phyloP scores from a whole-genome alignment of 2,329 filamentous ascomycete genomes.

The Neonectria magnoliae region DNA sequence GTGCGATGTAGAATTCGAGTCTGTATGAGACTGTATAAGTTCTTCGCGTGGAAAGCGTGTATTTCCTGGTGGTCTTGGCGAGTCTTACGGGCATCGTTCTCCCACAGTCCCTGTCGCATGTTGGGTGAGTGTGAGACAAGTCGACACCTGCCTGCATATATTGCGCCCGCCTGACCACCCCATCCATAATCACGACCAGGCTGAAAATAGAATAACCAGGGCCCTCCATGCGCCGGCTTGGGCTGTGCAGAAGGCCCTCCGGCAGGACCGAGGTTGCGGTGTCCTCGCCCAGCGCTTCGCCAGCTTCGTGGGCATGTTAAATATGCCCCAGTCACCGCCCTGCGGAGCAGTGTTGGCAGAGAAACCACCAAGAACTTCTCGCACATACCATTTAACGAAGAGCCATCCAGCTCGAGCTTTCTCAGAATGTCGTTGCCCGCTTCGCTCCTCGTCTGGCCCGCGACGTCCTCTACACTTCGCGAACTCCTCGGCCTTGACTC shows the following conservation, averaged over 20 bases:
- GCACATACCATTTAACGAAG: not conserved
- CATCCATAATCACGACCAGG: constrained; percentile 20
- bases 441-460: constrained; percentile 12
- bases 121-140: not conserved
- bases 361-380: constrained; percentile 20
- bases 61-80: not conserved
- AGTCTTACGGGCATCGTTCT: not conserved
- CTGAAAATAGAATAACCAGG: not conserved
- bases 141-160: constrained; percentile 3
- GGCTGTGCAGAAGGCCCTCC: constrained; percentile 25
- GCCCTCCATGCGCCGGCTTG: not conserved
- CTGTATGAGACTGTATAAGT: too few relatives aligned
- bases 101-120: not conserved
- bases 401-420: not conserved
- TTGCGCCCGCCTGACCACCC: constrained; percentile 25
- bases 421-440: constrained; percentile 10
- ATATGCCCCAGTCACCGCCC: constrained; percentile 19
- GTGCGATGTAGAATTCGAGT: too few relatives aligned
- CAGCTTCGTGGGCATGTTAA: constrained; percentile 18
- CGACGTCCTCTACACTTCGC: constrained; percentile 6
- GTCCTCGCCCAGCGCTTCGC: constrained; percentile 23
- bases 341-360: constrained; percentile 27
- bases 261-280: constrained; percentile 7
- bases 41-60: not conserved
- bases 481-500: constrained; percentile 16